A percentile compares a stretch with the other conserved stretches of the same genome.
Evolutionary conservation across 2,329 filamentous ascomycete genomes (phyloP).

Genomic region (Trichoderma sp.): DNA sequence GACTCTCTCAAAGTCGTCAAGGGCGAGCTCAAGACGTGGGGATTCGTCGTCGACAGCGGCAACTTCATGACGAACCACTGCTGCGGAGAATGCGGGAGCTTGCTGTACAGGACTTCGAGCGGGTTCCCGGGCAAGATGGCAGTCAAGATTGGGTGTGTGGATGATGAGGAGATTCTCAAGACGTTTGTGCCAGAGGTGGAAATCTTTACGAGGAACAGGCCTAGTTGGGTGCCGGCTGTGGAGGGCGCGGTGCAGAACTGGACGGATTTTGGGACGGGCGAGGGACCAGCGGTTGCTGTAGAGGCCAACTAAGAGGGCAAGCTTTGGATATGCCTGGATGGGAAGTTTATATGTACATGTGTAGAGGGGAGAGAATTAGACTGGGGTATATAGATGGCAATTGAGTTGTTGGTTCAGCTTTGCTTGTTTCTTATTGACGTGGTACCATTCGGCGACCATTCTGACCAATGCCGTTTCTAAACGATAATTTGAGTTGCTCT

Average conservation of each 20-base stretch:
- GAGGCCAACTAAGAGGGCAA: background rate
- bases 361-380: background rate
- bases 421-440: background rate
- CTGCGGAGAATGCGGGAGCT: background rate
- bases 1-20: background rate
- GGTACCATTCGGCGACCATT: background rate
- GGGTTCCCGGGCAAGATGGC: slow-evolving; percentile 7
- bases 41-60: background rate
- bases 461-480: background rate
- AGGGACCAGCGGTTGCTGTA: background rate
- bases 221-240: background rate
- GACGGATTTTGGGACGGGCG: background rate
- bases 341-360: background rate
- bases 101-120: slow-evolving; percentile 4
- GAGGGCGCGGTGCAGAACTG: background rate
- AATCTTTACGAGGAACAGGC: background rate
- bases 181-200: slow-evolving; percentile 5
- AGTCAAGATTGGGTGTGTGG: slow-evolving; percentile 4
- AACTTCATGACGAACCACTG: slow-evolving; percentile 7
- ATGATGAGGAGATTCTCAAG: background rate
- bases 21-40: background rate
- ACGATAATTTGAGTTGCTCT: background rate
- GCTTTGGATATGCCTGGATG: background rate
- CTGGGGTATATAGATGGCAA: background rate
- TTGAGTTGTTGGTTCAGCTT: background rate